Percentiles rank a stretch among this genome's conserved stretches.
These are phyloP conservation scores for Claviceps sp. DNA, from an alignment of 2,329 filamentous ascomycete genomes.

Conservation along the genomic window DNA sequence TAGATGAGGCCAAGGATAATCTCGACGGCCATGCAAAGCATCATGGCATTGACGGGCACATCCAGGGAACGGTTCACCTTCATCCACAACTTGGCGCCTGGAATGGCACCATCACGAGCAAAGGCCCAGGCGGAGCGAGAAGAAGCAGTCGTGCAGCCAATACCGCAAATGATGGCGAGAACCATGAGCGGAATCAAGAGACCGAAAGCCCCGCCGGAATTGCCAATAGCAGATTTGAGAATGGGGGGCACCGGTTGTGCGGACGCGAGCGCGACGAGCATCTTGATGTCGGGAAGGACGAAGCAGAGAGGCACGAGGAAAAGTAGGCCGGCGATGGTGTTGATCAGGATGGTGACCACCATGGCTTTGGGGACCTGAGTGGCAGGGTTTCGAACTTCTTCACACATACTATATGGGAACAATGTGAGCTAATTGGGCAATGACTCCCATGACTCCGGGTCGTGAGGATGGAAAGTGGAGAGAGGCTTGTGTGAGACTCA, in stretches of 20 bases:
- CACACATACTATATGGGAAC: constrained; percentile 47
- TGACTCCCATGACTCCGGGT: neutral
- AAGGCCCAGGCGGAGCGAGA: constrained; percentile 59
- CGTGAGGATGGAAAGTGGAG: neutral
- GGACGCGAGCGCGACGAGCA: constrained; percentile 37
- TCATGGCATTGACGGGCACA: constrained; percentile 58
- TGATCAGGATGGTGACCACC: constrained; percentile 53
- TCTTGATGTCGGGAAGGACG: constrained; percentile 49
- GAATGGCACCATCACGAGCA: constrained; percentile 56
- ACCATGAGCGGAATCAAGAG: constrained; percentile 53
- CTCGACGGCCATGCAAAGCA: constrained; percentile 54
- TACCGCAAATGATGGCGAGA: constrained; percentile 52
- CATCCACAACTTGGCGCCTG: constrained; percentile 47
- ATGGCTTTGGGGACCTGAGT: constrained; percentile 61
- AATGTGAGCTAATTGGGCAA: neutral
- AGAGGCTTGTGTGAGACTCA: constrained; percentile 27
- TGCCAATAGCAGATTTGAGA: constrained; percentile 48
- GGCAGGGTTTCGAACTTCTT: constrained; percentile 53
- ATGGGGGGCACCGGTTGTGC: constrained; percentile 53
- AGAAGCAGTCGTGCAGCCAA: constrained; percentile 55
- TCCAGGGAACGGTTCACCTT: constrained; percentile 48
- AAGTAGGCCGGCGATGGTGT: constrained; percentile 51
- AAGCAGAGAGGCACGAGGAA: constrained; percentile 58
- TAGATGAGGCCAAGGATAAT: constrained; percentile 53
- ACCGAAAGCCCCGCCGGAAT: constrained; percentile 45